Percentiles rank a stretch among this genome's conserved stretches.
Conservation (phyloP, 306 rosid genomes). For the Cucurbita maxima region DNA sequence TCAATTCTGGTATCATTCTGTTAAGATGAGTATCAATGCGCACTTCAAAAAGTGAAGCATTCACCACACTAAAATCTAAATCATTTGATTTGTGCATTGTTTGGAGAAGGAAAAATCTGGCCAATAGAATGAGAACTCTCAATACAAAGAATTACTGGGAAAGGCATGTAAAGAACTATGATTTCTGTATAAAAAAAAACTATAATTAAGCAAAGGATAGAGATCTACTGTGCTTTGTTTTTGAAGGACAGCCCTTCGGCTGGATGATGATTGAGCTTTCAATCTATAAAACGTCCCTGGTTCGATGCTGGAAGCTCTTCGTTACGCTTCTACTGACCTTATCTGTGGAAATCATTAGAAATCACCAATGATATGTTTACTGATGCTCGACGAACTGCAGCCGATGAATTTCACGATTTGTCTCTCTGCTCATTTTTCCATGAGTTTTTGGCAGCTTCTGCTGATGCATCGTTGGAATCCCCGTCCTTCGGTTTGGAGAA, state of each 20-base stretch:
- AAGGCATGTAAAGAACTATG: background rate
- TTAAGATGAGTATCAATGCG: background rate
- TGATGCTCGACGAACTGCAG: background rate
- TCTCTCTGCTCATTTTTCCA: constrained; percentile 67
- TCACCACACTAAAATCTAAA: background rate
- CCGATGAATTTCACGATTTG: constrained; percentile 11
- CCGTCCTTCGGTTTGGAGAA: constrained; percentile 86
- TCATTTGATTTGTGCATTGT: background rate
- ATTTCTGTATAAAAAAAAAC: constrained; percentile 3
- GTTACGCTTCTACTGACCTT: background rate
- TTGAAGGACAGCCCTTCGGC: background rate
- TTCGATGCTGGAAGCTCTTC: background rate
- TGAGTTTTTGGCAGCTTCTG: constrained; percentile 72
- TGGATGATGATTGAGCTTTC: constrained; percentile 2
- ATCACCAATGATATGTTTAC: background rate
- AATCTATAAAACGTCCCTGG: background rate
- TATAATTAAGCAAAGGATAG: background rate
- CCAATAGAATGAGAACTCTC: background rate
- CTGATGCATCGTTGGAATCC: constrained; percentile 48
- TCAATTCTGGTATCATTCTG: background rate
- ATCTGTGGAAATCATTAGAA: background rate
- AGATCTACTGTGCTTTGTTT: background rate
- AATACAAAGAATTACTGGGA: background rate
- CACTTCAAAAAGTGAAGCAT: constrained; percentile 1
- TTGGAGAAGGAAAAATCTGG: background rate